Percentiles rank a stretch among this genome's conserved stretches.
Evolutionary conservation across 2,329 filamentous ascomycete genomes (phyloP).

Genomic region (Parascedosporium putredinis): DNA sequence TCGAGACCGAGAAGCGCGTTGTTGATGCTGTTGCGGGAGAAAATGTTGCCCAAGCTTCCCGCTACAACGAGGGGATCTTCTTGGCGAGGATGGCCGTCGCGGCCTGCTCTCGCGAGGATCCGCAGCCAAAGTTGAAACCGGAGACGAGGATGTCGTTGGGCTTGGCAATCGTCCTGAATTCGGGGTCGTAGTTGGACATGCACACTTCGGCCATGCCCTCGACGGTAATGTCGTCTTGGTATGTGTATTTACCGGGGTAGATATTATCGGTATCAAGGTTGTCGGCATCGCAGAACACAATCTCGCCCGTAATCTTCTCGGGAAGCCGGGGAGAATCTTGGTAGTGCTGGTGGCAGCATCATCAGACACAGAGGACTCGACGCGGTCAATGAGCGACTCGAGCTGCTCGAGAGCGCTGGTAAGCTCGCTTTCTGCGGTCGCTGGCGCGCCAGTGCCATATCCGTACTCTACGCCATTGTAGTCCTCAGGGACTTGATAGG

Average conservation of each 20-base stretch:
- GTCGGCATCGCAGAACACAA: constrained; percentile 70
- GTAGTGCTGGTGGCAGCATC: neutral
- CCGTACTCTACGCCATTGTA: neutral
- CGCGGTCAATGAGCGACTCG: constrained; percentile 46
- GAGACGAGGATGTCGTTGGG: constrained; percentile 71
- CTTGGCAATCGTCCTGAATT: constrained; percentile 54
- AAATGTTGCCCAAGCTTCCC: constrained; percentile 78
- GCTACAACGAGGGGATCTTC: constrained; percentile 71
- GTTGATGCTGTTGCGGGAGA: constrained; percentile 68
- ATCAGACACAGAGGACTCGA: constrained; percentile 19
- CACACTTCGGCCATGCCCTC: constrained; percentile 81
- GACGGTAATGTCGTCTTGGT: constrained; percentile 69
- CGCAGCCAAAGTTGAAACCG: constrained; percentile 84
- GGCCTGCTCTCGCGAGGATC: constrained; percentile 72
- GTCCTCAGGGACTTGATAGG: constrained; percentile 59
- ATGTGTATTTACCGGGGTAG: constrained; percentile 83
- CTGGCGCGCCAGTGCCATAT: constrained; percentile 49
- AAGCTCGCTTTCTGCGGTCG: constrained; percentile 58
- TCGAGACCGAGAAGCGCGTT: constrained; percentile 67
- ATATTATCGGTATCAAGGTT: constrained; percentile 91
- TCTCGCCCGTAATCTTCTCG: constrained; percentile 71
- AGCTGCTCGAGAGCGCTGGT: constrained; percentile 61
- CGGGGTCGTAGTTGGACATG: constrained; percentile 86
- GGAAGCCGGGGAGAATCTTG: constrained; percentile 77
- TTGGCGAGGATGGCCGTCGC: constrained; percentile 82